Conservation (phyloP, 169 alveolate genomes). For the Plasmodium knowlesi region DNA sequence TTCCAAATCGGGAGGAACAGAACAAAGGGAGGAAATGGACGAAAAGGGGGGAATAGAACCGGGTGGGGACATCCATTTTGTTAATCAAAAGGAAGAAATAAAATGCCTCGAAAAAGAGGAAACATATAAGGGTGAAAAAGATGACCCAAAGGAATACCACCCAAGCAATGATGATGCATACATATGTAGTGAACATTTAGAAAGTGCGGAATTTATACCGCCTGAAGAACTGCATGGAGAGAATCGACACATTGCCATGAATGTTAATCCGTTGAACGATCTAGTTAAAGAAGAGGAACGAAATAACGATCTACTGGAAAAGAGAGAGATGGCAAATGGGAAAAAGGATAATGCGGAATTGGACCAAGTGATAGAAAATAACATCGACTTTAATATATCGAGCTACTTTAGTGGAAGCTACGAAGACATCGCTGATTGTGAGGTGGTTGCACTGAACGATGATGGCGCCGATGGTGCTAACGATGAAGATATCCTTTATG, state of each 20-base stretch:
- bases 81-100: neutral
- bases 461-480: neutral
- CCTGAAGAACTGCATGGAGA: neutral
- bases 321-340: neutral
- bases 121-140: neutral
- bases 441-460: neutral
- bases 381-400: conserved; percentile 52
- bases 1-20: conserved; percentile 8
- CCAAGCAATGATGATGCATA: conserved; percentile 9
- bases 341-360: conserved; percentile 22
- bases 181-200: conserved; percentile 5
- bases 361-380: conserved; percentile 66
- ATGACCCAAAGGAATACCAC: neutral
- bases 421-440: conserved; percentile 10
- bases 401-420: conserved; percentile 72
- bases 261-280: neutral
- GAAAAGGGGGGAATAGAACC: neutral
- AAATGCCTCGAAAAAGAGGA: neutral
- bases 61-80: neutral
- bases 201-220: neutral
- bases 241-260: neutral
- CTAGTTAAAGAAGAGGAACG: neutral
- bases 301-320: neutral
- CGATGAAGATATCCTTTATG: no score
- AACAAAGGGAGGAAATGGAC: neutral